A percentile compares a stretch with the other conserved stretches of the same genome.
These are phyloP conservation scores for Piloderma croceum DNA, from an alignment of 768 basidiomycete genomes.

Conservation along the genomic window DNA sequence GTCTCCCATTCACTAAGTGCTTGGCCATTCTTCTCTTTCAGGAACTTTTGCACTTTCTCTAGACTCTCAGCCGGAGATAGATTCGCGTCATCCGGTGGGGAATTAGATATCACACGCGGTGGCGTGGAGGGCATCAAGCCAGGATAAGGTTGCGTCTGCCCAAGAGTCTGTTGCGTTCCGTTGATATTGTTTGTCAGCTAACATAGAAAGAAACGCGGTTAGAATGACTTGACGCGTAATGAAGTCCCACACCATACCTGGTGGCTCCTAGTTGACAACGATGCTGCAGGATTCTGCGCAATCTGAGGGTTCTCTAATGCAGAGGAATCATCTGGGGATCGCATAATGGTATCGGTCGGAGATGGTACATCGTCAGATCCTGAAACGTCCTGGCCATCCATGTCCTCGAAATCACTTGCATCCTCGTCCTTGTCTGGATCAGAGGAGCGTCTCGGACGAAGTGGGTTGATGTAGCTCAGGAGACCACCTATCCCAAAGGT, in stretches of 20 bases:
- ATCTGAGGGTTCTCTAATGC: constrained; percentile 7
- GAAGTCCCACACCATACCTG: constrained; percentile 21
- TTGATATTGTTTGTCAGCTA: constrained; percentile 2
- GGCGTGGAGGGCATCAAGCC: constrained; percentile 3
- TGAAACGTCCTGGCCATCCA: constrained; percentile 1
- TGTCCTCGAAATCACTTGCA: constrained; percentile 17
- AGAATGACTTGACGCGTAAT: constrained; percentile 2
- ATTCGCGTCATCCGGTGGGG: constrained; percentile 14
- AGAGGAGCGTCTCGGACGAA: constrained; percentile 26
- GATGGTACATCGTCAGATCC: constrained; percentile 1
- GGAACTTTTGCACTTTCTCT: constrained; percentile 42
- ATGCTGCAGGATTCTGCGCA: constrained; percentile 12
- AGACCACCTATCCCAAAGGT: constrained; percentile 45
- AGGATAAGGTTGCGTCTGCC: neutral
- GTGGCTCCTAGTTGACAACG: constrained; percentile 22
- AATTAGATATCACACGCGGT: constrained; percentile 2
- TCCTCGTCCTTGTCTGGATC: constrained; percentile 14
- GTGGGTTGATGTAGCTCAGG: constrained; percentile 47
- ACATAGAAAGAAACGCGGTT: neutral
- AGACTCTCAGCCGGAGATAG: constrained; percentile 39
- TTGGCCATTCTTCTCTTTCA: constrained; percentile 42
- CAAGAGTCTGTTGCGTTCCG: constrained; percentile 3
- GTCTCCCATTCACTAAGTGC: constrained; percentile 48
- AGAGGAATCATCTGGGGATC: no score
- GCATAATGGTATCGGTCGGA: constrained; percentile 14